Evolutionary conservation across 129 eudicot species (phyloP), one percentile per base, ranked within the genome.

Genomic region (Ambrosia artemisiifolia): DNA sequence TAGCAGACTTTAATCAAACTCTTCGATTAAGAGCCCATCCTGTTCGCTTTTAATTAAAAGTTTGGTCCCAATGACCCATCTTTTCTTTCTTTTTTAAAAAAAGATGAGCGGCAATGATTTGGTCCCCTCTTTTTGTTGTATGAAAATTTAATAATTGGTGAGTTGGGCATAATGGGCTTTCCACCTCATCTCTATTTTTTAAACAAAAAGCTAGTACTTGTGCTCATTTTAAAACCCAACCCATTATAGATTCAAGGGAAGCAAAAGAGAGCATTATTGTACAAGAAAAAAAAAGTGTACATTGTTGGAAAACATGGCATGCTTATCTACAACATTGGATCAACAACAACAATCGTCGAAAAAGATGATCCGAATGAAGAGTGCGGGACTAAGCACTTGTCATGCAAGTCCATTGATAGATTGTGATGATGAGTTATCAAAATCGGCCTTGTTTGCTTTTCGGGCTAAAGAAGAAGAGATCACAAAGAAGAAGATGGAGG

Each of bases 391-490:
- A 42, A 77, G 32, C 28, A 57, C 73, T 50, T 42, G 71, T 65
- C 72, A 46, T 19, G 83, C 76, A 3, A 86, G 89, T 78, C 91
- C 90, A 1, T 19, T 46, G 65, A 70, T 65, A 2, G 96, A 85
- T 3, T 56, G 77, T 42, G 97, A 90, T 3, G 98, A 94, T 32
- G 96, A 90, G 54, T 61, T 94, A 36, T 82, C 95, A 0, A 75
- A 54, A 30, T 83, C 96, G 10, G 95, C 95, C 11, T 55, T 94
- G 49, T 80, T 92, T 4, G 79, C 85, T 12, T 90, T 90, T 75
- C 90, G 83, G 0, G 95, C 92, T 13, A 90, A 80, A 83, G 98
- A 94, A 78, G 98, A 94, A 77, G 96, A 90, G 82, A 94, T 94
- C 71, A 87, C 81, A 85, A 88, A 79, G 86, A 89, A 82, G 89